Evolutionary conservation across 2,329 filamentous ascomycete genomes (phyloP).

Genomic region (Fusarium algeriense): DNA sequence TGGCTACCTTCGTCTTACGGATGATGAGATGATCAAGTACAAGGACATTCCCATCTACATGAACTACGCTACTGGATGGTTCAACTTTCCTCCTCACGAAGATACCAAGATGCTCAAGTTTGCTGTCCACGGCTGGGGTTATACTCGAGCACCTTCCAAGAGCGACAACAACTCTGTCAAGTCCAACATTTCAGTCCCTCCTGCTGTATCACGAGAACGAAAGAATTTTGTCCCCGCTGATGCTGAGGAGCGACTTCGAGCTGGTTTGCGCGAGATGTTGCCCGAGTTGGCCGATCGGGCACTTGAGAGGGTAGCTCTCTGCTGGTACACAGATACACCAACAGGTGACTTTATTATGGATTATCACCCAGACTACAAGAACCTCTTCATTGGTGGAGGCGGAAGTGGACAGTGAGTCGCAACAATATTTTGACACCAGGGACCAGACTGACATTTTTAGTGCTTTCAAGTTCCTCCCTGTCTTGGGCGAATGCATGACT

Average conservation of each 20-base stretch:
- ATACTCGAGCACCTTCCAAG: constrained; percentile 15
- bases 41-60: constrained; percentile 35
- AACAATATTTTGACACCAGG: accelerated
- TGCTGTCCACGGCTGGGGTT: constrained; percentile 39
- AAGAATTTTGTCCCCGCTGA: constrained; percentile 33
- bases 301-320: constrained; percentile 20
- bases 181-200: constrained; percentile 18
- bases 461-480: constrained; percentile 40
- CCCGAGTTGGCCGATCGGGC: constrained; percentile 34
- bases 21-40: constrained; percentile 29
- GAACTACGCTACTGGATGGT: constrained; percentile 40
- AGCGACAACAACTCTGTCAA: constrained; percentile 1
- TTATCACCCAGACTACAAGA: constrained; percentile 39
- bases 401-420: constrained; percentile 40
- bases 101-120: constrained; percentile 38
- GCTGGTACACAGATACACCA: constrained; percentile 41
- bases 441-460: not conserved
- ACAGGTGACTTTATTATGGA: constrained; percentile 43
- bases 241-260: constrained; percentile 25
- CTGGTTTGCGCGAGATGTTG: constrained; percentile 29
- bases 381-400: constrained; percentile 32
- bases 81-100: constrained; percentile 40
- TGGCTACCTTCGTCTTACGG: constrained; percentile 31
- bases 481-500: constrained; percentile 26
- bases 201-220: constrained; percentile 12